Percentiles rank a stretch among this genome's conserved stretches.
Conservation (phyloP, 495 filamentous ascomycete species). For the Penicillium maclennaniae region DNA sequence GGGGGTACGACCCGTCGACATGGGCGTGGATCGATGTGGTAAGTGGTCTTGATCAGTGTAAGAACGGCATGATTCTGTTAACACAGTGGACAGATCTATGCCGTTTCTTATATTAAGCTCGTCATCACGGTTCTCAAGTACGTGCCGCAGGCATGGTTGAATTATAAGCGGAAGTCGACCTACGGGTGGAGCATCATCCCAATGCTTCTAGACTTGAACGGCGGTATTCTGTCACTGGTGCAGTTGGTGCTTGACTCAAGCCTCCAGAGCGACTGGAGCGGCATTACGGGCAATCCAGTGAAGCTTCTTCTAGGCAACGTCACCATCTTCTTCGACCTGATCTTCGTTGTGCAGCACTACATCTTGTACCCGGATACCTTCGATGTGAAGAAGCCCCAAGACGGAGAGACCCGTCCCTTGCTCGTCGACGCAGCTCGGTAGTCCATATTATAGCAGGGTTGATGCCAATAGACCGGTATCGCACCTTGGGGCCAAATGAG, state of each 20-base stretch:
- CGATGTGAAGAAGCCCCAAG: constrained; percentile 8
- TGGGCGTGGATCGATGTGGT: constrained; percentile 84
- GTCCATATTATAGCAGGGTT: background rate
- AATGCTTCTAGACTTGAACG: constrained; percentile 79
- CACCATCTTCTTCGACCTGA: constrained; percentile 75
- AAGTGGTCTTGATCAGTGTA: constrained; percentile 29
- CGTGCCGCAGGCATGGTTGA: constrained; percentile 77
- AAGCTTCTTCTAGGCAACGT: constrained; percentile 84
- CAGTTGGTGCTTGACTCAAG: constrained; percentile 84
- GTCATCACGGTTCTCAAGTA: constrained; percentile 87
- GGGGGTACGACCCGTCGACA: constrained; percentile 47
- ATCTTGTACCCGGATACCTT: constrained; percentile 56
- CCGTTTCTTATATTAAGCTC: constrained; percentile 83
- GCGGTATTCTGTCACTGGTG: constrained; percentile 74
- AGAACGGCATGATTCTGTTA: background rate
- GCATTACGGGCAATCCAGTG: constrained; percentile 84
- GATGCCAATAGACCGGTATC: background rate
- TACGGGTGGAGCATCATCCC: constrained; percentile 81
- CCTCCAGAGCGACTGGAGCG: constrained; percentile 81
- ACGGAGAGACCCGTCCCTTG: constrained; percentile 27
- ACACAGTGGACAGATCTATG: constrained; percentile 59
- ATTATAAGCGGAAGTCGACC: constrained; percentile 79
- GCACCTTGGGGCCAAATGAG: constrained; percentile 8
- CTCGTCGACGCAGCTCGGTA: constrained; percentile 15
- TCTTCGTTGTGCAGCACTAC: constrained; percentile 89